Evolutionary conservation across 225 moss, liverwort and hornwort species (phyloP).

Genomic region (Pseudoscleropodium purum): DNA sequence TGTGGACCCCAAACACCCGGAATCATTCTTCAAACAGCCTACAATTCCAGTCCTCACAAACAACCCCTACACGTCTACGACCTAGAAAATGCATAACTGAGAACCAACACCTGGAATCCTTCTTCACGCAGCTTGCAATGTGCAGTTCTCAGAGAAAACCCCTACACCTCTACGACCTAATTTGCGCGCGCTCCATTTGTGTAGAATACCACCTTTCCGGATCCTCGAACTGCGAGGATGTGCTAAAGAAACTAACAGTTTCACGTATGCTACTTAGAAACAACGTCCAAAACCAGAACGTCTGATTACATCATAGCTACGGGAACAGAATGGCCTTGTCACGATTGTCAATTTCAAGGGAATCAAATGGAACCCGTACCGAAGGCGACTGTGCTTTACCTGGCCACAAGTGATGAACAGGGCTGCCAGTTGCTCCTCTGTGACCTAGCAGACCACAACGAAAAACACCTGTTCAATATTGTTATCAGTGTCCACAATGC

Average conservation of each 20-base stretch:
- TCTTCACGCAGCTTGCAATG: not conserved
- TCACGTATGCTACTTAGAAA: not conserved
- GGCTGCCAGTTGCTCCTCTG: conserved; percentile 92
- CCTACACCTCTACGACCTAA: not conserved
- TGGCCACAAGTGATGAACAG: conserved; percentile 96
- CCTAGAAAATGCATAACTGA: too few relatives aligned
- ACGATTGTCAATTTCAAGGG: not conserved
- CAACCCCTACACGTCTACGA: too few relatives aligned
- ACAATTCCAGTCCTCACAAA: not conserved
- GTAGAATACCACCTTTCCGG: not conserved
- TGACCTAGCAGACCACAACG: conserved; percentile 50
- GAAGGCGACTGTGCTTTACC: conserved; percentile 1
- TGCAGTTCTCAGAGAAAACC: not conserved
- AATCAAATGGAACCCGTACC: not conserved
- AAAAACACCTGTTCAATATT: not conserved
- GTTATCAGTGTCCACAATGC: not conserved
- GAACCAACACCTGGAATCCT: not conserved
- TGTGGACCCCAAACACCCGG: not conserved
- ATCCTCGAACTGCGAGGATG: not conserved
- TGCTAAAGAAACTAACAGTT: not conserved
- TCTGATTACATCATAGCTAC: not conserved
- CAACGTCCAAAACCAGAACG: not conserved
- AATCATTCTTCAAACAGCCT: not conserved
- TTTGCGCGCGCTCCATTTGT: too few relatives aligned
- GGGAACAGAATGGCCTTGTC: not conserved